Conservation (phyloP, 2,329 filamentous ascomycete genomes). For the Fusarium oxysporum region DNA sequence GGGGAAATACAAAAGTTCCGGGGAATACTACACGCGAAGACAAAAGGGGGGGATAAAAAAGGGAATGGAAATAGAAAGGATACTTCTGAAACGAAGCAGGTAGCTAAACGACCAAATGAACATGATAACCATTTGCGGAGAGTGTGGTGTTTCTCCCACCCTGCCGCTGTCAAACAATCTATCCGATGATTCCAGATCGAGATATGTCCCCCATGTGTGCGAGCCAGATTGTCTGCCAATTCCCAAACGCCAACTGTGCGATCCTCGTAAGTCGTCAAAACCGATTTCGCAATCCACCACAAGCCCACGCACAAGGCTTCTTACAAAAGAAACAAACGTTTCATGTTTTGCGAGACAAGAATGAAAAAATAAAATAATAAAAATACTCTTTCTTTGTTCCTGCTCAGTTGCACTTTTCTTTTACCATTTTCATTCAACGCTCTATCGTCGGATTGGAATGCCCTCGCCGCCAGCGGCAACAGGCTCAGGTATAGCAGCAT, state of each 20-base stretch:
- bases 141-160: slow-evolving; percentile 13
- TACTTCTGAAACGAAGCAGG: slow-evolving; percentile 32
- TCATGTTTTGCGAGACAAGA: slow-evolving; percentile 18
- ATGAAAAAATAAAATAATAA: not conserved
- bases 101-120: slow-evolving; percentile 42
- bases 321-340: slow-evolving; percentile 23
- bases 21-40: slow-evolving; percentile 14
- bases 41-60: slow-evolving; percentile 1
- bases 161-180: slow-evolving; percentile 38
- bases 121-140: slow-evolving; percentile 37
- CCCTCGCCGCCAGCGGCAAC: slow-evolving; percentile 50
- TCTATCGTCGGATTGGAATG: slow-evolving; percentile 73
- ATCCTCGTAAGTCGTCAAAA: slow-evolving; percentile 47
- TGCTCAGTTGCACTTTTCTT: slow-evolving; percentile 6
- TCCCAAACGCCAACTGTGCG: slow-evolving; percentile 48
- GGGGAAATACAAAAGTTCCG: slow-evolving; percentile 5
- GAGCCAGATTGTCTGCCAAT: slow-evolving; percentile 45
- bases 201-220: slow-evolving; percentile 39
- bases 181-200: slow-evolving; percentile 39
- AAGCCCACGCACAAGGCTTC: slow-evolving; percentile 33
- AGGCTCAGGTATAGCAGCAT: slow-evolving; percentile 30
- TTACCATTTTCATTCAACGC: slow-evolving; percentile 3
- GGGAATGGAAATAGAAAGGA: slow-evolving; percentile 29
- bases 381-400: not conserved
- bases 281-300: slow-evolving; percentile 35